phyloP scores from a whole-genome alignment of 2,329 filamentous ascomycete genomes.

The Fusarium coicis region DNA sequence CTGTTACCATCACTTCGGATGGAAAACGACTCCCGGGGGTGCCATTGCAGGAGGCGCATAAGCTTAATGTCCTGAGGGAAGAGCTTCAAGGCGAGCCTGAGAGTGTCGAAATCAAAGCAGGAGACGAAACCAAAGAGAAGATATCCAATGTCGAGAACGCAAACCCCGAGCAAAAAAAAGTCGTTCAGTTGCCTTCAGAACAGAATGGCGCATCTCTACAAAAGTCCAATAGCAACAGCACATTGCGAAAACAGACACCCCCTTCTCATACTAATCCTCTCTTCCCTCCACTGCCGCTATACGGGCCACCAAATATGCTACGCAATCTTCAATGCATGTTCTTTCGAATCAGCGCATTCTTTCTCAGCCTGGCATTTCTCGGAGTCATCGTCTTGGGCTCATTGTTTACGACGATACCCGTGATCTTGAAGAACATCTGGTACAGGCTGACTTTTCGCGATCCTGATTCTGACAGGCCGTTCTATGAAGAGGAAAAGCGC shows the following conservation, averaged over 20 bases:
- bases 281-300: slow-evolving; percentile 86
- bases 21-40: slow-evolving; percentile 75
- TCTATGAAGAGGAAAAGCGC: slow-evolving; percentile 76
- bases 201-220: slow-evolving; percentile 52
- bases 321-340: slow-evolving; percentile 72
- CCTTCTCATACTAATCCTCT: slow-evolving; percentile 79
- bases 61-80: slow-evolving; percentile 72
- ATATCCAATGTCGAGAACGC: slow-evolving; percentile 47
- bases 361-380: slow-evolving; percentile 83
- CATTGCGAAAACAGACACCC: slow-evolving; percentile 62
- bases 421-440: slow-evolving; percentile 60
- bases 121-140: slow-evolving; percentile 41
- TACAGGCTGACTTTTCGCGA: slow-evolving; percentile 67
- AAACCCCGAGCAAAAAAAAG: slow-evolving; percentile 38
- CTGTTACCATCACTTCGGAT: slow-evolving; percentile 75
- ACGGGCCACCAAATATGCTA: slow-evolving; percentile 77
- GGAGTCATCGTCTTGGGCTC: slow-evolving; percentile 80
- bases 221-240: slow-evolving; percentile 59
- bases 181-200: slow-evolving; percentile 41
- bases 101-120: slow-evolving; percentile 42
- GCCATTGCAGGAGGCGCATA: slow-evolving; percentile 75
- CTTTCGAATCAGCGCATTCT: slow-evolving; percentile 75
- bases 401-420: slow-evolving; percentile 72
- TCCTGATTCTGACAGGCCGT: slow-evolving; percentile 70
- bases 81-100: slow-evolving; percentile 51